Evolutionary conservation across 768 basidiomycete genomes (phyloP).

Genomic region (Agrocybe praecox): DNA sequence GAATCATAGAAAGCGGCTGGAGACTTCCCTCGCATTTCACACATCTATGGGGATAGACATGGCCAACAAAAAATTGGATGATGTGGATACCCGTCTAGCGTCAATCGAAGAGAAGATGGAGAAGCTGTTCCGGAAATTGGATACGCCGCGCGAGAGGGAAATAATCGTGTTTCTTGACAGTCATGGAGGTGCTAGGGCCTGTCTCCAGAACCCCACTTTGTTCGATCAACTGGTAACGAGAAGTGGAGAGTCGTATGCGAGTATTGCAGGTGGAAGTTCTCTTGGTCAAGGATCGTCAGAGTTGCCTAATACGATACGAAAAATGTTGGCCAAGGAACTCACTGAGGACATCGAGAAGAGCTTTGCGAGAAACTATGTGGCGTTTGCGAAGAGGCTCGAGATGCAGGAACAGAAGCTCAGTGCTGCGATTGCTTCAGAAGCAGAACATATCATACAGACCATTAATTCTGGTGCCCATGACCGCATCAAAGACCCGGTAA

Average conservation of each 20-base stretch:
- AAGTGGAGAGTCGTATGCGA: conserved; percentile 29
- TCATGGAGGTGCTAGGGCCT: conserved; percentile 39
- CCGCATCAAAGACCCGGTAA: conserved; percentile 40
- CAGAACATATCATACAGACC: conserved; percentile 40
- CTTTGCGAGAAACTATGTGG: conserved; percentile 38
- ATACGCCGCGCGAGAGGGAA: conserved; percentile 41
- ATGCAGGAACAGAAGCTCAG: conserved; percentile 42
- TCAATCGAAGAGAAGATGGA: conserved; percentile 33
- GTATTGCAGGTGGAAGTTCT: conserved; percentile 23
- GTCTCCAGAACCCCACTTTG: conserved; percentile 32
- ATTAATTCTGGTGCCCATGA: conserved; percentile 47
- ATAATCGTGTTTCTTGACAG: conserved; percentile 36
- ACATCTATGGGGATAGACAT: conserved; percentile 37
- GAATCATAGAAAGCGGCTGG: conserved; percentile 34
- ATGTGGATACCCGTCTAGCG: conserved; percentile 16
- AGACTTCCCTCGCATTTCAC: conserved; percentile 38
- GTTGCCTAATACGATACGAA: conserved; percentile 26
- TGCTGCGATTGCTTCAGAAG: conserved; percentile 31
- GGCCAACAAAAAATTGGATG: conserved; percentile 32
- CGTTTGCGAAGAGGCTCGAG: conserved; percentile 49
- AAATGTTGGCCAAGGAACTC: conserved; percentile 34
- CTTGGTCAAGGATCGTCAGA: conserved; percentile 18
- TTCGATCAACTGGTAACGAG: conserved; percentile 32
- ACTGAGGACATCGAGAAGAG: conserved; percentile 38
- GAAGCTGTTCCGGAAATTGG: conserved; percentile 36